Evolutionary conservation across 306 rosid species (phyloP).

Genomic region (Ormosia emarginata): DNA sequence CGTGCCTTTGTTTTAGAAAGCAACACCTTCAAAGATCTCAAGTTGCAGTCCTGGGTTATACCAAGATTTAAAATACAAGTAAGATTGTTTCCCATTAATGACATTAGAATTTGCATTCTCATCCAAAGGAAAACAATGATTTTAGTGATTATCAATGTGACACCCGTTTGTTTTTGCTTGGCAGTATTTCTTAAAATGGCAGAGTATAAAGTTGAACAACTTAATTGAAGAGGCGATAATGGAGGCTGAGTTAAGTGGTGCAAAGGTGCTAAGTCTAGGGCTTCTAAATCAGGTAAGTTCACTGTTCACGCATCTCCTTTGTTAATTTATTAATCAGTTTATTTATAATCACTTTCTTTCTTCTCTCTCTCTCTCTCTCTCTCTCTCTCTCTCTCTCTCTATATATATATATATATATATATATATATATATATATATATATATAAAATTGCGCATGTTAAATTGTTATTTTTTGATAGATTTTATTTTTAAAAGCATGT

Average conservation of each 20-base stretch:
- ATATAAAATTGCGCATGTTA: too few relatives aligned
- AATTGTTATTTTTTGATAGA: too few relatives aligned
- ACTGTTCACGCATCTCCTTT: too few relatives aligned
- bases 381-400: too few relatives aligned
- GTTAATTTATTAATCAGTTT: not conserved
- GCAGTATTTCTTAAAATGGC: not conserved
- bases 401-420: too few relatives aligned
- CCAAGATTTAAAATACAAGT: conserved; percentile 47
- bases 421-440: too few relatives aligned
- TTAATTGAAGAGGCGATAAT: conserved; percentile 20
- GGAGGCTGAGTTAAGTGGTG: conserved; percentile 12
- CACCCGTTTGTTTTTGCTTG: not conserved
- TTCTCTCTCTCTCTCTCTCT: too few relatives aligned
- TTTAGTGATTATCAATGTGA: not conserved
- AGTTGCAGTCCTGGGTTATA: conserved; percentile 44
- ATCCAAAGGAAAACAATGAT: not conserved
- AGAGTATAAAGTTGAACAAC: not conserved
- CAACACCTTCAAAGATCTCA: conserved; percentile 30
- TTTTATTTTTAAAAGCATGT: too few relatives aligned
- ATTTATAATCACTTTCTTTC: not conserved
- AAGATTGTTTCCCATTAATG: not conserved
- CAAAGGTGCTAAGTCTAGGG: conserved; percentile 19
- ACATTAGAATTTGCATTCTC: not conserved
- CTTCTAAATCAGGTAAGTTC: conserved; percentile 31
- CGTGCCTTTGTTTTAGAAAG: conserved; percentile 39